Evolutionary conservation across 768 basidiomycete genomes (phyloP), one percentile per base, ranked within the genome.

Genomic region (Boletus sensibilis): DNA sequence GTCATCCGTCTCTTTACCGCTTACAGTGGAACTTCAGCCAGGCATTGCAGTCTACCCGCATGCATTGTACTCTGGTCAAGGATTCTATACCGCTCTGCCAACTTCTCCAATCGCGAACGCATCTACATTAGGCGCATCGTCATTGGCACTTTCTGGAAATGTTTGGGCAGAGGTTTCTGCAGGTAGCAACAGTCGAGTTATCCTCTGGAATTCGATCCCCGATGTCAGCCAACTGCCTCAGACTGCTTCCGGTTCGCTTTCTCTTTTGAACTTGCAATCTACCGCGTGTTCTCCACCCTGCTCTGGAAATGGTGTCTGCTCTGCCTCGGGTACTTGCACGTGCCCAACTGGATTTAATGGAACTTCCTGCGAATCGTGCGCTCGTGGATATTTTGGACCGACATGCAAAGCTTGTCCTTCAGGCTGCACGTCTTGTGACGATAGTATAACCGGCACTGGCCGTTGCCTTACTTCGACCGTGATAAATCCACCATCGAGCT

Each of bases 181-280:
- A 1, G 78, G 81, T n/a, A 75, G 76, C 29, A 81, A 78, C 55
- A 74, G 76, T 37, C 86, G 86, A 25, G 68, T 91, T 16, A 78
- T 93, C 21, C 65, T 94, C 33, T 94, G 90, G 90, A 84, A 90
- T 57, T 83, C 87, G 11, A 74, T 94, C 43, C 85, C 92, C 12
- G 91, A 94, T 64, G 65, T 88, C 21, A 73, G 82, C 3, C 86
- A 92, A 67, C 77, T 92, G 14, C 87, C 89, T 3, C 66, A 78
- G 1, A 70, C 76, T 4, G 73, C 72, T 35, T 70, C 78, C 1
- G 76, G 75, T 31, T 75, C 82, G 0, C 73, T 91, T n/a, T 75
- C 80, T 2, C 74, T 92, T n/a, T 69, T 87, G 40, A 84, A 85
- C 60, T 76, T 94, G 59, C 82, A 91, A 67, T 92, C 89, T 5